Conservation (phyloP, 1,284 basidiomycete species). For the Sphaerobolus stellatus region DNA sequence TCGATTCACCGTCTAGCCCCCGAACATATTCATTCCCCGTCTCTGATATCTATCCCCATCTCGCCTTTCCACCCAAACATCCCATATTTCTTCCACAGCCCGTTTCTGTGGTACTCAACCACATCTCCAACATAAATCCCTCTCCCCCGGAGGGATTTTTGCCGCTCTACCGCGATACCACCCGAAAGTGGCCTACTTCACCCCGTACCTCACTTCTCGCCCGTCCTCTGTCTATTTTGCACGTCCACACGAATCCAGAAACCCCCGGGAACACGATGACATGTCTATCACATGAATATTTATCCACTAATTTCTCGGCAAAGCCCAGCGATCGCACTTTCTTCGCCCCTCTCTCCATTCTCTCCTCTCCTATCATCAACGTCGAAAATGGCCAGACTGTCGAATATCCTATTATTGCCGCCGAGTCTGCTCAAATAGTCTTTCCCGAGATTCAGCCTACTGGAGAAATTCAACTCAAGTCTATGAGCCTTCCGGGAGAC, state of each 20-base stretch:
- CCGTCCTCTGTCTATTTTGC: slow-evolving; percentile 11
- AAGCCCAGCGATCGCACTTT: slow-evolving; percentile 7
- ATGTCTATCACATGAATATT: slow-evolving; percentile 13
- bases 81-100: slow-evolving; percentile 6
- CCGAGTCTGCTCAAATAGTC: slow-evolving; percentile 9
- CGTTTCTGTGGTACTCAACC: neutral
- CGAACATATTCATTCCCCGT: slow-evolving; percentile 13
- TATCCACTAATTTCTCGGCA: slow-evolving; percentile 11
- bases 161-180: slow-evolving; percentile 11
- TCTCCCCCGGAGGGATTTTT: slow-evolving; percentile 5
- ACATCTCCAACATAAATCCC: slow-evolving; percentile 9
- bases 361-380: neutral
- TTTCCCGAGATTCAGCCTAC: slow-evolving; percentile 6
- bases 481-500: slow-evolving; percentile 10
- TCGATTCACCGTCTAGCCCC: slow-evolving; percentile 12
- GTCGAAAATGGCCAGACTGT: neutral
- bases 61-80: slow-evolving; percentile 4
- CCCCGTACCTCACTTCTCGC: slow-evolving; percentile 3
- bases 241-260: slow-evolving; percentile 2
- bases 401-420: slow-evolving; percentile 6
- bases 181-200: slow-evolving; percentile 10
- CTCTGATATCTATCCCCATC: slow-evolving; percentile 9
- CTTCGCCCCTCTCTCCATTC: slow-evolving; percentile 11
- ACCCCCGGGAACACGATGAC: neutral
- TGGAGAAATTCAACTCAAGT: slow-evolving; percentile 1